Conservation (phyloP, 2,329 filamentous ascomycete species). For the Fusarium coffeatum region DNA sequence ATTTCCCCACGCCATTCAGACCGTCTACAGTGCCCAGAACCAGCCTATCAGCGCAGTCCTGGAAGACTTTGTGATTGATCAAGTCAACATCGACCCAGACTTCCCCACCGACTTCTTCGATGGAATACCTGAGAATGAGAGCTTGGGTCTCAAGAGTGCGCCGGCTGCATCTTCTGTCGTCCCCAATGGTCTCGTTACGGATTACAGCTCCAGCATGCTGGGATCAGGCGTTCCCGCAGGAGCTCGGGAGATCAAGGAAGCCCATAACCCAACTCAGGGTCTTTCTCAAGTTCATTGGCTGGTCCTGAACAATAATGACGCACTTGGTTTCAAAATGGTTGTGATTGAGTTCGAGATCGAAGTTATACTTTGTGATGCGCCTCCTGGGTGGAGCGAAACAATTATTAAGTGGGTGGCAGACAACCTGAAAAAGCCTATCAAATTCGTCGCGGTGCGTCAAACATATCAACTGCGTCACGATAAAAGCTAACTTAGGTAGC, state of each 20-base stretch:
- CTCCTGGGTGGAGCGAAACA: not conserved
- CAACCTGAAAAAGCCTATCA: conserved; percentile 20
- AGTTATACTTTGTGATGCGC: conserved; percentile 28
- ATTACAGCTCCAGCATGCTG: conserved; percentile 31
- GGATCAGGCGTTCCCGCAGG: not conserved
- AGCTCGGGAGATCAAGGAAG: not conserved
- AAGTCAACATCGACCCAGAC: not conserved
- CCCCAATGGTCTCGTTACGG: conserved; percentile 11
- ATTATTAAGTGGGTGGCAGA: conserved; percentile 25
- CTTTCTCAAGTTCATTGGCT: conserved; percentile 24
- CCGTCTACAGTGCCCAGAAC: conserved; percentile 11
- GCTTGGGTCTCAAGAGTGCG: not conserved
- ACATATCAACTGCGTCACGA: fast-evolving
- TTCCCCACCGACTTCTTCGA: conserved; percentile 2
- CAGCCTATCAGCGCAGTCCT: conserved; percentile 10
- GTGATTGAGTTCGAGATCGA: conserved; percentile 33
- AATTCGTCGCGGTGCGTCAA: conserved; percentile 14
- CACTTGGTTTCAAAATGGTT: conserved; percentile 26
- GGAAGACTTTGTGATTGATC: conserved; percentile 26
- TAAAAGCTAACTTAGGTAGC: not conserved
- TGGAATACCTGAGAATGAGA: not conserved
- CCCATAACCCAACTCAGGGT: not conserved
- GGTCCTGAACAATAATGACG: conserved; percentile 3
- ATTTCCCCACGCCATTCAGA: conserved; percentile 27
- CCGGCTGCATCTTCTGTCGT: not conserved